These are phyloP conservation scores for Dothideomycetes sp. DNA, from an alignment of 2,329 filamentous ascomycete species.

Conservation along the genomic window DNA sequence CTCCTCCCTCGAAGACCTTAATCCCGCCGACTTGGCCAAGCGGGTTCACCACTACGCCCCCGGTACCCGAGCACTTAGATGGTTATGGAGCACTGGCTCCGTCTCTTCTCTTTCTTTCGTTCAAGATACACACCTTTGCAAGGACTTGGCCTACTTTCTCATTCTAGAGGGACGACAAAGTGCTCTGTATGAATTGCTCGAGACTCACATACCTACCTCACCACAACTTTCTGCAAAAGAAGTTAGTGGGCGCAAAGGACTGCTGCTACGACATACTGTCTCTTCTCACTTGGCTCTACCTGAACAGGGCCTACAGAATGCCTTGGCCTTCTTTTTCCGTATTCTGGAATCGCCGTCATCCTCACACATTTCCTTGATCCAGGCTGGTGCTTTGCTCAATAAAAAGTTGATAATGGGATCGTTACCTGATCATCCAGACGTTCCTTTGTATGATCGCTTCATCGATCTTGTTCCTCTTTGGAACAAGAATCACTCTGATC, in stretches of 20 bases:
- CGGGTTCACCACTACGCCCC: constrained; percentile 17
- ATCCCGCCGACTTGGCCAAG: constrained; percentile 13
- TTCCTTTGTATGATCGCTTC: constrained; percentile 9
- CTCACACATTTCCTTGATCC: not conserved
- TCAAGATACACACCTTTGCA: constrained; percentile 17
- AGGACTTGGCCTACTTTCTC: constrained; percentile 20
- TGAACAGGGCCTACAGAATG: not conserved
- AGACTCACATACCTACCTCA: constrained; percentile 4
- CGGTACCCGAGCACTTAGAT: constrained; percentile 22
- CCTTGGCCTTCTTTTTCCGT: constrained; percentile 5
- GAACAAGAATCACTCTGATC: constrained; percentile 2
- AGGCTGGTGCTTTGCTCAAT: not conserved
- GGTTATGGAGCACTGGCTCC: constrained; percentile 22
- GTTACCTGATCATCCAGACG: not conserved
- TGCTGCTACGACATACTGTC: constrained; percentile 5
- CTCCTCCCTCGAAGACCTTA: constrained; percentile 16
- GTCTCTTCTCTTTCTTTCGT: constrained; percentile 18
- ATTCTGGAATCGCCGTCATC: not conserved
- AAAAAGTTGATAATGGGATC: not conserved
- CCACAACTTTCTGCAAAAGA: not conserved
- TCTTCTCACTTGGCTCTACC: constrained; percentile 2
- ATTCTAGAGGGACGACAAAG: constrained; percentile 22
- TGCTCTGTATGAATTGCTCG: constrained; percentile 24
- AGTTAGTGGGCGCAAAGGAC: constrained; percentile 4
- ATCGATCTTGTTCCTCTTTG: constrained; percentile 11